These are phyloP conservation scores for Paraleonurus japonicus DNA, from an alignment of 257 asterid genomes.

Conservation along the genomic window DNA sequence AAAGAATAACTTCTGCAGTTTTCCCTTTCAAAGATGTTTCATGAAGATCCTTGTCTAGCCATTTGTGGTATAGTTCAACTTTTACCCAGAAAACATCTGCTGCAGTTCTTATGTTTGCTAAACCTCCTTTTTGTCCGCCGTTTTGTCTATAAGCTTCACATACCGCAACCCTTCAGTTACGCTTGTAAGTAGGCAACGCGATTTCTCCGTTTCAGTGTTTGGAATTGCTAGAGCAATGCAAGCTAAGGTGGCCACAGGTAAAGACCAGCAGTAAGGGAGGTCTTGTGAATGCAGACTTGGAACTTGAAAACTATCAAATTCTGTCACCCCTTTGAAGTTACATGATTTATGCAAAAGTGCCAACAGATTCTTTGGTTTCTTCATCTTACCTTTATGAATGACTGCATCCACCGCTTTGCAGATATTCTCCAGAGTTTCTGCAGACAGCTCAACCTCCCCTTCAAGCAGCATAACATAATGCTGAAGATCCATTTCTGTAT, in stretches of 20 bases:
- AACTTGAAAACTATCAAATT: slow-evolving; percentile 33
- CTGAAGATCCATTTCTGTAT: slow-evolving; percentile 20
- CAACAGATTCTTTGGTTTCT: slow-evolving; percentile 31
- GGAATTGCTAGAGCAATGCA: slow-evolving; percentile 47
- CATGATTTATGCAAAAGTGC: slow-evolving; percentile 29
- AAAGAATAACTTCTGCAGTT: slow-evolving; percentile 19
- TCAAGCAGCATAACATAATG: slow-evolving; percentile 43
- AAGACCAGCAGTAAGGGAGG: slow-evolving; percentile 43
- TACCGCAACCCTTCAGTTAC: slow-evolving; percentile 36
- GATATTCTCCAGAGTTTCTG: slow-evolving; percentile 28
- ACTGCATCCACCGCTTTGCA: slow-evolving; percentile 34
- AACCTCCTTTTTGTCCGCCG: slow-evolving; percentile 19
- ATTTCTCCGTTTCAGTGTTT: slow-evolving; percentile 22
- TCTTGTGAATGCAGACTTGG: slow-evolving; percentile 36
- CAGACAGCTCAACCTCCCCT: slow-evolving; percentile 42
- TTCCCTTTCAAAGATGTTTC: slow-evolving; percentile 20
- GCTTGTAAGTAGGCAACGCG: slow-evolving; percentile 12
- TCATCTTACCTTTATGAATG: slow-evolving; percentile 29
- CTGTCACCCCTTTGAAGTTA: slow-evolving; percentile 39
- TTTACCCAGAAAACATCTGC: slow-evolving; percentile 40
- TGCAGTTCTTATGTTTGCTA: slow-evolving; percentile 31
- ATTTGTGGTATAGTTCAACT: slow-evolving; percentile 35
- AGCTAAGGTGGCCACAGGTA: slow-evolving; percentile 43
- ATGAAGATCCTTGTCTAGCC: slow-evolving; percentile 36
- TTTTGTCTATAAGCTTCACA: slow-evolving; percentile 33